These are phyloP conservation scores for Calonectria pseudoturangicola DNA, from an alignment of 2,329 filamentous ascomycete genomes.

Conservation along the genomic window DNA sequence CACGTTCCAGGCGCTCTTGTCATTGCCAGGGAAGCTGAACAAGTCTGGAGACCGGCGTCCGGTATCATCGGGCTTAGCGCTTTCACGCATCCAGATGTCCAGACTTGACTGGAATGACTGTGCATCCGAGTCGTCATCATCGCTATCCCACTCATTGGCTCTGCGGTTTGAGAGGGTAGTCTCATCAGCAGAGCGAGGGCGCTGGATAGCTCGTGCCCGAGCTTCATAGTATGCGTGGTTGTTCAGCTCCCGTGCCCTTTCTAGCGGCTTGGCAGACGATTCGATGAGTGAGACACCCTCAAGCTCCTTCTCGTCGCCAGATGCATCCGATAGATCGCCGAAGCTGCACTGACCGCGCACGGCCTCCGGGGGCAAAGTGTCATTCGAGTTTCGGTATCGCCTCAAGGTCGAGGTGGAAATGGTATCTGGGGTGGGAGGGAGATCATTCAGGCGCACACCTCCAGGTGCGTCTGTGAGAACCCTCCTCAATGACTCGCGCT, in stretches of 20 bases:
- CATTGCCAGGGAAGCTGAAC: slow-evolving; percentile 69
- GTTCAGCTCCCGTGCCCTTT: slow-evolving; percentile 50
- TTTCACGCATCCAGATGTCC: slow-evolving; percentile 76
- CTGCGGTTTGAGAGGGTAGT: slow-evolving; percentile 64
- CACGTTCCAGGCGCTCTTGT: slow-evolving; percentile 67
- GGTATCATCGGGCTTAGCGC: slow-evolving; percentile 62
- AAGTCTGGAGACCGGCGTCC: slow-evolving; percentile 69
- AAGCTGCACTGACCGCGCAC: slow-evolving; percentile 58
- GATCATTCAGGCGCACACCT: slow-evolving; percentile 63
- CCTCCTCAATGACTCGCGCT: slow-evolving; percentile 67
- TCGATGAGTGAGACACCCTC: slow-evolving; percentile 47
- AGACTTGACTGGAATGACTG: slow-evolving; percentile 69
- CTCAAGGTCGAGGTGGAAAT: slow-evolving; percentile 74
- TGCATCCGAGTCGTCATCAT: slow-evolving; percentile 63
- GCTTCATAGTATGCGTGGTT: slow-evolving; percentile 48
- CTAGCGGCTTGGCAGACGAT: slow-evolving; percentile 43
- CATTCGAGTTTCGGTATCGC: slow-evolving; percentile 70
- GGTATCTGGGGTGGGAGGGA: slow-evolving; percentile 77
- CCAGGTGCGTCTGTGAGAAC: slow-evolving; percentile 69
- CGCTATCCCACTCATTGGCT: slow-evolving; percentile 67
- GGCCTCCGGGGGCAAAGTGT: slow-evolving; percentile 63
- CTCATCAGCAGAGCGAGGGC: slow-evolving; percentile 69
- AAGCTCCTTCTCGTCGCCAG: slow-evolving; percentile 45
- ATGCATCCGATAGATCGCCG: slow-evolving; percentile 55
- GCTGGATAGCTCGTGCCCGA: slow-evolving; percentile 54